phyloP scores from a whole-genome alignment of 371 early-diverging fungal genomes.

The Parasitella parasitica region DNA sequence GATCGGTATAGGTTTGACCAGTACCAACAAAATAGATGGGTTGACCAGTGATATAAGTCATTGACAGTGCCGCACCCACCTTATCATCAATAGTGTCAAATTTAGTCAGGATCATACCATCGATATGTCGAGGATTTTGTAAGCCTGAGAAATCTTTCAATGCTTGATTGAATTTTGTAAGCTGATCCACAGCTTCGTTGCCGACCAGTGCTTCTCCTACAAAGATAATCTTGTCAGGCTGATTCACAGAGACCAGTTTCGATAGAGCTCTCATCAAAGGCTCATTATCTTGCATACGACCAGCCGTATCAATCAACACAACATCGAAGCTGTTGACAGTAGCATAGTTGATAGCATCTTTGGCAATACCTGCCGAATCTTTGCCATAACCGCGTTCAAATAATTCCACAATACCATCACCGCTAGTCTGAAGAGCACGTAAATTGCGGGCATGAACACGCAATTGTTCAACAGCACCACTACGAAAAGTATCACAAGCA shows the following conservation, averaged over 20 bases:
- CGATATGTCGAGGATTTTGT: conserved; percentile 87
- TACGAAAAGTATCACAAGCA: conserved; percentile 99
- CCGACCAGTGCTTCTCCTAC: conserved; percentile 99
- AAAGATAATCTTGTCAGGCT: conserved; percentile 98
- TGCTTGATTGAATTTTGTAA: conserved; percentile 97
- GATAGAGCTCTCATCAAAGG: conserved; percentile 97
- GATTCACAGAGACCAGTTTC: conserved; percentile 93
- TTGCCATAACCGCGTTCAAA: conserved; percentile 99
- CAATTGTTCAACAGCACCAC: conserved; percentile 99
- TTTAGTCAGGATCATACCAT: conserved; percentile 98
- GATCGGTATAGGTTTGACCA: conserved; percentile 98
- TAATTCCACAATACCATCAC: conserved; percentile 78
- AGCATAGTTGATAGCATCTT: conserved; percentile 89
- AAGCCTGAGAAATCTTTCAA: conserved; percentile 85
- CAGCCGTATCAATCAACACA: conserved; percentile 99
- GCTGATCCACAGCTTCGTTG: conserved; percentile 97
- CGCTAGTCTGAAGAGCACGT: conserved; percentile 69
- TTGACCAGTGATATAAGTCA: conserved; percentile 94
- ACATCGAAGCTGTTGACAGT: conserved; percentile 86
- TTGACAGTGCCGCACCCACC: conserved; percentile 96
- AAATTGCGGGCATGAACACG: conserved; percentile 93
- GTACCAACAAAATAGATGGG: conserved; percentile 99
- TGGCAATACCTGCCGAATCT: conserved; percentile 98
- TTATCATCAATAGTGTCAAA: conserved; percentile 99
- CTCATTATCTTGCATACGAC: conserved; percentile 99